Percentiles rank a stretch among this genome's conserved stretches.
These are phyloP conservation scores for Leccinum broughii DNA, from an alignment of 768 basidiomycete species.

Conservation along the genomic window DNA sequence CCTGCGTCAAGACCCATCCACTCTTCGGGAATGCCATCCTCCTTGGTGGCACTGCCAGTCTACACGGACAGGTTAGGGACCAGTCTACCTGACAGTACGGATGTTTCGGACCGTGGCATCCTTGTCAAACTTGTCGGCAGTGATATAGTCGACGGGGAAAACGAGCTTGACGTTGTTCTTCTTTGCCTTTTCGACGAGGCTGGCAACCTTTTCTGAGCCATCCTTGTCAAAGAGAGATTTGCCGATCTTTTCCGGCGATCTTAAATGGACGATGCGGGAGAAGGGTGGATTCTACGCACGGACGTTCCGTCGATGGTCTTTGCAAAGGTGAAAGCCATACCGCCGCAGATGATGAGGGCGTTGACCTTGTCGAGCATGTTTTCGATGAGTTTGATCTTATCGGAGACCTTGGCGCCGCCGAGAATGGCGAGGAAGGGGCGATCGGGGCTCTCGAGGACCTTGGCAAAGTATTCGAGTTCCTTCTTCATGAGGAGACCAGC, in stretches of 20 bases:
- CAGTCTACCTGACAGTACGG: background rate
- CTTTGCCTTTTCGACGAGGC: constrained; percentile 89
- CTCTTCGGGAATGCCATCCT: constrained; percentile 84
- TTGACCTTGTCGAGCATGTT: constrained; percentile 99
- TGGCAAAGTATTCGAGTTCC: constrained; percentile 98
- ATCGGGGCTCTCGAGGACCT: constrained; percentile 93
- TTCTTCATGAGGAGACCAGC: constrained; percentile 98
- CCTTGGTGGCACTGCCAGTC: constrained; percentile 76
- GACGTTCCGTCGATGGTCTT: constrained; percentile 82
- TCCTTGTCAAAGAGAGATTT: constrained; percentile 90
- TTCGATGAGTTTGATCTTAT: constrained; percentile 98
- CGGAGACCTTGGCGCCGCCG: constrained; percentile 97
- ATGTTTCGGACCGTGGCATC: constrained; percentile 65
- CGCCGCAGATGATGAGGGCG: constrained; percentile 94
- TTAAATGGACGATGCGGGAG: constrained; percentile 2
- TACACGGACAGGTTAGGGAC: constrained; percentile 31
- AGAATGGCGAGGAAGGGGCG: constrained; percentile 97
- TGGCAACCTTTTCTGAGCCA: constrained; percentile 83
- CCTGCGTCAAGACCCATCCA: constrained; percentile 98
- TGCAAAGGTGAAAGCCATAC: constrained; percentile 99
- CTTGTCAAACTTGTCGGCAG: constrained; percentile 93
- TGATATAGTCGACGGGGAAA: constrained; percentile 94
- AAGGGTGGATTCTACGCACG: constrained; percentile 40
- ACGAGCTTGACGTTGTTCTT: constrained; percentile 90
- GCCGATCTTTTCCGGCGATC: constrained; percentile 60